Evolutionary conservation across 192 early-diverging fungal genomes (phyloP), one percentile per base, ranked within the genome.

Genomic region (Podila epigama): DNA sequence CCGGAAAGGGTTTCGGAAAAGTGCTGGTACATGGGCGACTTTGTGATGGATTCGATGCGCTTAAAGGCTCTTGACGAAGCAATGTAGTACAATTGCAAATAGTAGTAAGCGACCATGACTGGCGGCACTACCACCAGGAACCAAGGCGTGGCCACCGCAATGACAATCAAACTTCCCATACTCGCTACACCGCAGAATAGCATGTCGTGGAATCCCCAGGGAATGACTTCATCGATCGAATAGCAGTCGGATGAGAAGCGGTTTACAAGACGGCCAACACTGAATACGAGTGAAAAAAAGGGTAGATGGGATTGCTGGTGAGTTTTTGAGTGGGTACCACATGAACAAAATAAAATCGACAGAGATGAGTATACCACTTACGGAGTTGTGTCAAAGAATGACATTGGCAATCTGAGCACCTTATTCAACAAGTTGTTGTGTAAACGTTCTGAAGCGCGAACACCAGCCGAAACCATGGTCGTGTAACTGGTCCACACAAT

Each of bases 341-440:
- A 18, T 16, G 8, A 2, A 5, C 25, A 0, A 29, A 3, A 28
- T 13, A 16, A 22, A 54, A 18, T 3, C 22, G 29, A 18, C 11
- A 27, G 3, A 54, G 5, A 54, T 31, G 8, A 9, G 25, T 27
- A 13, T 5, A 28, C 7, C 18, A 93, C 94, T 33, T 92, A 78
- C 9, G 95, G 95, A 33, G 91, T 94, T 16, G 88, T 88, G 66
- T 96, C 94, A 71, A 92, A 97, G 85, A 96, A 96, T 15, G 88
- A 83, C 34, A 95, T 83, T 60, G 88, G 87, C 1, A 93, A 86
- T n/a, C 81, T 84, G 18, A 91, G 64, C 18, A 93, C 82, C 16
- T 81, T 34, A 8, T 70, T 71, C 22, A 93, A 41, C 29, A 92
- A 65, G 16, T 58, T 68, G 11, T 50, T 37, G 60, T 93, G 91